These are phyloP conservation scores for Leccinum sublutescens DNA, from an alignment of 768 basidiomycete species.

Conservation along the genomic window DNA sequence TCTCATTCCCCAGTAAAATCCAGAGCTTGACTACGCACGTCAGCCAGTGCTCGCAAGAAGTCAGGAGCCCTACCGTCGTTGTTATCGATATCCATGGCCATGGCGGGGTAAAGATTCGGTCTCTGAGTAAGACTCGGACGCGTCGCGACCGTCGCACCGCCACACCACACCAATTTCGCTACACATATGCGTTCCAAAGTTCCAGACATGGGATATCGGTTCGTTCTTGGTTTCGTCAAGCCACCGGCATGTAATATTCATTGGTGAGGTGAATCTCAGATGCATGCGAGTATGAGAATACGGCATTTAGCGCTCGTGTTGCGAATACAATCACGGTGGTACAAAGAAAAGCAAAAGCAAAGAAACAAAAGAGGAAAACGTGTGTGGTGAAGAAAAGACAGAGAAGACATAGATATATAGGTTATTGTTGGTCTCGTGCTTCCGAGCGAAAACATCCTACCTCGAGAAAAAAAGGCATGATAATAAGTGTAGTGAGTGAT, in stretches of 20 bases:
- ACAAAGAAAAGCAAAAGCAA: neutral
- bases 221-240: no score
- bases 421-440: neutral
- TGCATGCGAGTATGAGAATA: neutral
- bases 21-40: neutral
- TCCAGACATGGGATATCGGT: no score
- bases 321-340: conserved; percentile 14
- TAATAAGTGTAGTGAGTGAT: conserved; percentile 1
- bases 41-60: neutral
- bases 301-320: neutral
- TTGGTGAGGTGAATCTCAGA: neutral
- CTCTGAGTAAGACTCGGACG: no score
- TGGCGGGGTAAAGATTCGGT: no score
- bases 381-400: neutral
- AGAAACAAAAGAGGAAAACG: neutral
- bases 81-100: neutral
- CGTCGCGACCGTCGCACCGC: no score
- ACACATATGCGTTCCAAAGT: no score
- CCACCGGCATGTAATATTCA: neutral
- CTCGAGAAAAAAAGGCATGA: neutral
- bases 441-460: conserved; percentile 2
- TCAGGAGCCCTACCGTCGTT: neutral
- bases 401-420: conserved; percentile 6
- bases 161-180: no score
- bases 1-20: neutral